These are phyloP conservation scores for Neocatenulostroma microsporum DNA, from an alignment of 2,329 filamentous ascomycete genomes.

Conservation along the genomic window DNA sequence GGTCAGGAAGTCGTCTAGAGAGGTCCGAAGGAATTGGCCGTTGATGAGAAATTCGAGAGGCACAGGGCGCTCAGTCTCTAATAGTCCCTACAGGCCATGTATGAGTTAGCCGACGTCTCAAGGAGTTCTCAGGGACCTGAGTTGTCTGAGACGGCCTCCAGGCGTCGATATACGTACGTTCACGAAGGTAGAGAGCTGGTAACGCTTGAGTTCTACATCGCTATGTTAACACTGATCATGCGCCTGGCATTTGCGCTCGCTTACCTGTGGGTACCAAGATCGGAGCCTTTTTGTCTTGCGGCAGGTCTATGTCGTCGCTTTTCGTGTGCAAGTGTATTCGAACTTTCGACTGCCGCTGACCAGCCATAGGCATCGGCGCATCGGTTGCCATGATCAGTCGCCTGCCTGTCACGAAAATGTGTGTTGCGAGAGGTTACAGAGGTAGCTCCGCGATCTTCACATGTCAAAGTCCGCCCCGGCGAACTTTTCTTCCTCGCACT, in stretches of 20 bases:
- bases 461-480: too few relatives aligned
- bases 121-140: too few relatives aligned
- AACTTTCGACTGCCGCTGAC: constrained; percentile 36
- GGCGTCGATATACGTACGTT: too few relatives aligned
- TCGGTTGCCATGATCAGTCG: constrained; percentile 12
- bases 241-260: constrained; percentile 2
- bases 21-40: constrained; percentile 81
- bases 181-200: constrained; percentile 55
- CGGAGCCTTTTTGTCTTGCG: constrained; percentile 47
- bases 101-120: too few relatives aligned
- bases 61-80: constrained; percentile 54
- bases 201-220: constrained; percentile 48
- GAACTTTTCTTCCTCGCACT: neutral
- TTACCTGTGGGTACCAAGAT: constrained; percentile 52
- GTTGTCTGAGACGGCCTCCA: too few relatives aligned
- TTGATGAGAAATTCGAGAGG: constrained; percentile 95
- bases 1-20: constrained; percentile 82
- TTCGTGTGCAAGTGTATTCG: constrained; percentile 48
- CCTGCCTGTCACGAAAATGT: neutral
- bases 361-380: constrained; percentile 9
- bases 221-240: too few relatives aligned
- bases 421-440: too few relatives aligned
- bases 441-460: too few relatives aligned
- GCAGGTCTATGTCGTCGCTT: constrained; percentile 46
- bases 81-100: too few relatives aligned